A percentile compares a stretch with the other conserved stretches of the same genome.
These are phyloP conservation scores for Lasiosphaeria miniovina DNA, from an alignment of 495 filamentous ascomycete genomes.

Conservation along the genomic window DNA sequence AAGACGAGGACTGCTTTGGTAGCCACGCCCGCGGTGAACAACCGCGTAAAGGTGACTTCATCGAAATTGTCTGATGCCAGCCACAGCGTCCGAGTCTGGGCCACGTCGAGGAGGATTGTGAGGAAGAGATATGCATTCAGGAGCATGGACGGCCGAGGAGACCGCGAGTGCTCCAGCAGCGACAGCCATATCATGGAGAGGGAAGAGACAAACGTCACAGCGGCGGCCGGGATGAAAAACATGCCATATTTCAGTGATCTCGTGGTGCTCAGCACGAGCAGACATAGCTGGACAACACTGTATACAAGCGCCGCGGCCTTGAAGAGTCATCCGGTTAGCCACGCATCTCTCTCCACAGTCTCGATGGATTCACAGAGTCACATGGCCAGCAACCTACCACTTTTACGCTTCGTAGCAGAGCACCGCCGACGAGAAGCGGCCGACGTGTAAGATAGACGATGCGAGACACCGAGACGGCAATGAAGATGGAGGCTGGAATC, in stretches of 20 bases:
- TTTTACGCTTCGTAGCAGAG: conserved; percentile 35
- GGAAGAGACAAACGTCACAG: conserved; percentile 34
- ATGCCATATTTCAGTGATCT: conserved; percentile 7
- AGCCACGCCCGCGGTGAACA: conserved; percentile 48
- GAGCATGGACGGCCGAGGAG: conserved; percentile 55
- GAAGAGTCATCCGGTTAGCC: background rate
- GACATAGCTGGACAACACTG: conserved; percentile 23
- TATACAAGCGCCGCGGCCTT: conserved; percentile 11
- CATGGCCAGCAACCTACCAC: conserved; percentile 20
- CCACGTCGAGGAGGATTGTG: conserved; percentile 57
- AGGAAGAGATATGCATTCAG: conserved; percentile 59
- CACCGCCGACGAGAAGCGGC: conserved; percentile 35
- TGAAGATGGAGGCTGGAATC: conserved; percentile 40
- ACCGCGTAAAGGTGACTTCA: conserved; percentile 30
- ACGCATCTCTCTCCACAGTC: background rate
- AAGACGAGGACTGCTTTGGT: conserved; percentile 51
- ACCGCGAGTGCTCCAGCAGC: conserved; percentile 54
- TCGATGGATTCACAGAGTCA: too few species aligned
- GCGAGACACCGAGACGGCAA: conserved; percentile 36
- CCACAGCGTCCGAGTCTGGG: conserved; percentile 57
- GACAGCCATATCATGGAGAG: conserved; percentile 42
- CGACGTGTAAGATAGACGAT: conserved; percentile 30
- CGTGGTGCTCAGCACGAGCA: conserved; percentile 29
- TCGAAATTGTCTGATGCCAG: conserved; percentile 37
- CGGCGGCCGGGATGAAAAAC: conserved; percentile 30